Conservation (phyloP, 1,284 basidiomycete species). For the Coriolopsis trogii region DNA sequence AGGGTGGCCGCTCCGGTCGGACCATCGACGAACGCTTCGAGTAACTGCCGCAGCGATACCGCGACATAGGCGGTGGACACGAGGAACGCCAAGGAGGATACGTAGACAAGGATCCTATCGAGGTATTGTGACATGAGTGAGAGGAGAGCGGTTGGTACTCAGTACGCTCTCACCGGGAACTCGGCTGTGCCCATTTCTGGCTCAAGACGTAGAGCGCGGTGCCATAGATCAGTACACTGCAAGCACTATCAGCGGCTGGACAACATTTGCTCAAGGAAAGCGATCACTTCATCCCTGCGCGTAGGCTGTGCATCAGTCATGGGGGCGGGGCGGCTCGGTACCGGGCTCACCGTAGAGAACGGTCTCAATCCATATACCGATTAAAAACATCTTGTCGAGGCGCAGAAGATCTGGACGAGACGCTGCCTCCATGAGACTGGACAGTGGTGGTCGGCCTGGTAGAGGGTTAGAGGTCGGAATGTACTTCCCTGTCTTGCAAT, state of each 20-base stretch:
- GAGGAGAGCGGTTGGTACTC: no score
- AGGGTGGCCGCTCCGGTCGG: background rate
- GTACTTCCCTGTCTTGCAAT: no score
- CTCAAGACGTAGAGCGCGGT: background rate
- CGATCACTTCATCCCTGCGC: background rate
- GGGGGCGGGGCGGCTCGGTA: no score
- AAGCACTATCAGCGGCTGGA: no score
- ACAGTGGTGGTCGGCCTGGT: no score
- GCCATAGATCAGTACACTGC: background rate
- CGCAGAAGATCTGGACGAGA: no score
- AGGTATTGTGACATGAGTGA: no score
- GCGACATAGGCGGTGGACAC: background rate
- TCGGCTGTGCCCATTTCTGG: background rate
- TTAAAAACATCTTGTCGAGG: background rate
- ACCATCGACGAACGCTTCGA: background rate
- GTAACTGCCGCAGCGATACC: background rate
- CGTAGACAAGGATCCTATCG: background rate
- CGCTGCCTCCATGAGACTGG: no score
- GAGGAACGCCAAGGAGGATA: background rate
- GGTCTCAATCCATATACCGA: background rate
- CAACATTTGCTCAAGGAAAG: no score
- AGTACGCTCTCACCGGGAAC: no score
- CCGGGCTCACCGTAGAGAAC: background rate
- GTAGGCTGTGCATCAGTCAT: no score
- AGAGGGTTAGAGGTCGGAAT: no score